phyloP scores from a whole-genome alignment of 306 rosid genomes.

The Vigna angularis region DNA sequence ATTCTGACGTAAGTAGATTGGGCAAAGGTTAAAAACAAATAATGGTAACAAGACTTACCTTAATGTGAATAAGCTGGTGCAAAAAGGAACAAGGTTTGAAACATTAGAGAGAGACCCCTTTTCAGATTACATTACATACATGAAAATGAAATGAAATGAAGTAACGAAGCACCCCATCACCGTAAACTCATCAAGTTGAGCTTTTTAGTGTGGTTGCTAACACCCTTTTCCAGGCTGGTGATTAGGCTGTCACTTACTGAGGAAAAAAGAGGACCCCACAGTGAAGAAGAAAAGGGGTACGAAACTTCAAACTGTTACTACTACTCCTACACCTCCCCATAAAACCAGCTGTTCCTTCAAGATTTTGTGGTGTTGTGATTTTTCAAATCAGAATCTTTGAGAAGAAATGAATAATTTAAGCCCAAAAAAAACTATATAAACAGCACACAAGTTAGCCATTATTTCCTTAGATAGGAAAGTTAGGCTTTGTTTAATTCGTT shows the following conservation, averaged over 20 bases:
- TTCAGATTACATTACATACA: conserved; percentile 7
- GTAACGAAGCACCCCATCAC: conserved; percentile 18
- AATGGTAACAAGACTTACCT: conserved; percentile 26
- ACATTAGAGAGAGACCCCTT: conserved; percentile 25
- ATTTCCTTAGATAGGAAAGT: neutral
- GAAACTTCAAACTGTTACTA: conserved; percentile 42
- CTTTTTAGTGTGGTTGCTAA: conserved; percentile 40
- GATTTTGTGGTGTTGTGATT: conserved; percentile 36
- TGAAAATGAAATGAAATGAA: neutral
- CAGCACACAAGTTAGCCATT: conserved; percentile 1
- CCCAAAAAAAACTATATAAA: neutral
- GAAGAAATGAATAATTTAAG: neutral
- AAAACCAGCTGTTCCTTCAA: conserved; percentile 45
- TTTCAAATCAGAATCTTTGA: conserved; percentile 29
- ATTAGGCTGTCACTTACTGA: conserved; percentile 49
- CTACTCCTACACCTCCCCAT: neutral
- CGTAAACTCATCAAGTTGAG: conserved; percentile 38
- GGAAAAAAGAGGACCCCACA: conserved; percentile 48
- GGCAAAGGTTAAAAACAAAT: neutral
- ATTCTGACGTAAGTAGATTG: conserved; percentile 21
- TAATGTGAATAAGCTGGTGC: conserved; percentile 5
- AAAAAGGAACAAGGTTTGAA: conserved; percentile 2
- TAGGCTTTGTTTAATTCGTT: conserved; percentile 3
- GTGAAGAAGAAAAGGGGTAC: conserved; percentile 19
- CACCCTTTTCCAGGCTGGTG: conserved; percentile 50